Percentiles rank a stretch among this genome's conserved stretches.
These are phyloP conservation scores for Mortierella sp. DNA, from an alignment of 371 early-diverging fungal species.

Conservation along the genomic window DNA sequence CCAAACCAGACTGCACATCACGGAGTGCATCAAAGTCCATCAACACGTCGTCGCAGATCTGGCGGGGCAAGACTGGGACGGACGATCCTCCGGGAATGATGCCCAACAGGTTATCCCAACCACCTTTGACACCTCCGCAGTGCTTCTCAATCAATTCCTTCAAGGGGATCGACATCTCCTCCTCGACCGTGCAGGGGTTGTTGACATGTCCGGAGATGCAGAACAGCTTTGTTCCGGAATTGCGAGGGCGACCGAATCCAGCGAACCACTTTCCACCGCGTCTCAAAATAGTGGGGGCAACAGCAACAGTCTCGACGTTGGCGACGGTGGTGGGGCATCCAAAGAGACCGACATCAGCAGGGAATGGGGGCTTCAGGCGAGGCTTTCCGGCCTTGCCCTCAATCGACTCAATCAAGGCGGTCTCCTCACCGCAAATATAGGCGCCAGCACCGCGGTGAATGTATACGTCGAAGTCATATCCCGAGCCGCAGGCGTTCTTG, in stretches of 20 bases:
- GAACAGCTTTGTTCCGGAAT: conserved; percentile 96
- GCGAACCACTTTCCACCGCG: conserved; percentile 97
- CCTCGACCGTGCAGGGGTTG: conserved; percentile 97
- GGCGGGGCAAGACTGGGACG: conserved; percentile 91
- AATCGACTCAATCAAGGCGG: conserved; percentile 96
- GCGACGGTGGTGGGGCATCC: conserved; percentile 99
- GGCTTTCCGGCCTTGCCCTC: conserved; percentile 99
- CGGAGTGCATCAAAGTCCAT: conserved; percentile 99
- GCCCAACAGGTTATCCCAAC: conserved; percentile 99
- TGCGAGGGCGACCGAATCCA: conserved; percentile 92
- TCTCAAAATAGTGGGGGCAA: conserved; percentile 96
- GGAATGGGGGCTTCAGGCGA: conserved; percentile 98
- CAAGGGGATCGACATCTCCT: conserved; percentile 98
- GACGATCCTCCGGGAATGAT: conserved; percentile 98
- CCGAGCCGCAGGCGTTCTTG: conserved; percentile 97
- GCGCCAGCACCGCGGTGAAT: conserved; percentile 98
- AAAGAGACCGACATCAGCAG: conserved; percentile 97
- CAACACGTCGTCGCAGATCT: conserved; percentile 90
- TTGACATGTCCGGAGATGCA: conserved; percentile 98
- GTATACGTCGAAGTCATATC: conserved; percentile 97
- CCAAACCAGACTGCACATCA: conserved; percentile 94
- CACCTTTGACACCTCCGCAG: conserved; percentile 97
- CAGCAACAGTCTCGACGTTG: conserved; percentile 98
- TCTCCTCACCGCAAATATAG: conserved; percentile 99
- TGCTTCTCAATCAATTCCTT: conserved; percentile 96